A percentile compares a stretch with the other conserved stretches of the same genome.
Conservation (phyloP, 2,329 filamentous ascomycete genomes). For the Penicillium expansum region DNA sequence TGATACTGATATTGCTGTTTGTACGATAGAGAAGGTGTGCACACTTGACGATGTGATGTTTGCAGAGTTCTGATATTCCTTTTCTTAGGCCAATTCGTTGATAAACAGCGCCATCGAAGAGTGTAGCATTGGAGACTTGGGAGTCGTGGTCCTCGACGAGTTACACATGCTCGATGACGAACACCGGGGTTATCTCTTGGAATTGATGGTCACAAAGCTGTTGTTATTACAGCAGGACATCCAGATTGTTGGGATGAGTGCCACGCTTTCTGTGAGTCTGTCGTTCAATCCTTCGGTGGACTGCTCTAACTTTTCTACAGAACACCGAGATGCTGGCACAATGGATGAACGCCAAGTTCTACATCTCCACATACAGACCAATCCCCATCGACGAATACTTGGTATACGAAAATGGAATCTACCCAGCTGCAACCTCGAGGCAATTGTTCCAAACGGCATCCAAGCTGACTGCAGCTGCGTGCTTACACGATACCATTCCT, state of each 20-base stretch:
- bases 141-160: slow-evolving; percentile 70
- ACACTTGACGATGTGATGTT: slow-evolving; percentile 17
- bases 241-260: slow-evolving; percentile 77
- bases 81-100: slow-evolving; percentile 65
- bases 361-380: slow-evolving; percentile 69
- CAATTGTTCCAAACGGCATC: slow-evolving; percentile 58
- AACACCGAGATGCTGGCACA: slow-evolving; percentile 67
- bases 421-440: slow-evolving; percentile 59
- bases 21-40: slow-evolving; percentile 71
- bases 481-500: slow-evolving; percentile 35
- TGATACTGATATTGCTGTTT: slow-evolving; percentile 74
- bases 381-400: slow-evolving; percentile 74
- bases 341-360: slow-evolving; percentile 70
- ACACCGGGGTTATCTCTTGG: slow-evolving; percentile 70
- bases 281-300: not conserved
- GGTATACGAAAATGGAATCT: slow-evolving; percentile 68
- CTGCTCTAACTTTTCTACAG: slow-evolving; percentile 39
- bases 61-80: slow-evolving; percentile 1
- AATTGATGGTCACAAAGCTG: slow-evolving; percentile 71
- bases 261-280: slow-evolving; percentile 63
- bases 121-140: slow-evolving; percentile 61
- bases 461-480: slow-evolving; percentile 43
- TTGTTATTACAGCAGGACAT: slow-evolving; percentile 64
- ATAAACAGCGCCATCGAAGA: slow-evolving; percentile 73
- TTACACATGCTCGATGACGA: slow-evolving; percentile 81